These are phyloP conservation scores for Vickermania ingenoplastis DNA, from an alignment of 208 protist species.

Conservation along the genomic window DNA sequence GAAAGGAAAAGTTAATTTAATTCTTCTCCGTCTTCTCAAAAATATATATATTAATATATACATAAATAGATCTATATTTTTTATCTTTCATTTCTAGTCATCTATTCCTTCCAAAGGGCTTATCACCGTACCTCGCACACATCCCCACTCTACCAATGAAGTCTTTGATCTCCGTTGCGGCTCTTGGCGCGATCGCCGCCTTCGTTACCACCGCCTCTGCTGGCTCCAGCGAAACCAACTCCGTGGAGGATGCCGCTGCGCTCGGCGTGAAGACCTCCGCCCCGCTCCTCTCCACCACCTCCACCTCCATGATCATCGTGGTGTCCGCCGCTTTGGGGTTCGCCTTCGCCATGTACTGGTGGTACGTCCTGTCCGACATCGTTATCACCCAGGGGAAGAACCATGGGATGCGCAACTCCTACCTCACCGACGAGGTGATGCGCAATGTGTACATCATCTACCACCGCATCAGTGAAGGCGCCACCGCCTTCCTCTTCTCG, in stretches of 20 bases:
- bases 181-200: no score
- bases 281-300: conserved; percentile 21
- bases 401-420: conserved; percentile 43
- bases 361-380: conserved; percentile 53
- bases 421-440: conserved; percentile 81
- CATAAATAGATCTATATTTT: no score
- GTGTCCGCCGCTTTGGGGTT: conserved; percentile 46
- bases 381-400: conserved; percentile 50
- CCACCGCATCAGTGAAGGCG: conserved; percentile 65
- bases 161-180: no score
- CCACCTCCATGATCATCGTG: conserved; percentile 38
- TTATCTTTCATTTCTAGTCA: no score
- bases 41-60: no score
- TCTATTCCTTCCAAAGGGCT: no score
- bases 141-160: no score
- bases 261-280: neutral
- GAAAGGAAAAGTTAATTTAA: no score
- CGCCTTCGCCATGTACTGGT: conserved; percentile 78
- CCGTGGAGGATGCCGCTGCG: neutral
- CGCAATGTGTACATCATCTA: conserved; percentile 77
- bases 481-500: conserved; percentile 67
- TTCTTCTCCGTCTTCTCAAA: no score
- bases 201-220: no score
- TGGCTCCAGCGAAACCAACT: neutral
- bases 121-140: no score